Conservation (phyloP, 306 rosid genomes). For the Rosa multiflora region DNA sequence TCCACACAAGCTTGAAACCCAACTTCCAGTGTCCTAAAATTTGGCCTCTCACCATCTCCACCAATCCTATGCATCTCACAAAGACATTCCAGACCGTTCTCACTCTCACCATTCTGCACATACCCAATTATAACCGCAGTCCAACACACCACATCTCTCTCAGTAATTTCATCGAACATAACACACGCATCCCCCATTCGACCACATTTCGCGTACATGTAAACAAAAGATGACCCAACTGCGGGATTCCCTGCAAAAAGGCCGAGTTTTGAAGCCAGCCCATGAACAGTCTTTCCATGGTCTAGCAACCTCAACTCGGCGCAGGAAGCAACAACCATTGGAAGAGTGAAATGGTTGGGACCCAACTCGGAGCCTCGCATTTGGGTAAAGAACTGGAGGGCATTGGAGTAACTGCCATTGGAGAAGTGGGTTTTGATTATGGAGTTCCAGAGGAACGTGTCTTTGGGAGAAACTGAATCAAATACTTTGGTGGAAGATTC, state of each 20-base stretch:
- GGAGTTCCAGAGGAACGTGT: constrained; percentile 70
- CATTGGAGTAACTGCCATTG: constrained; percentile 34
- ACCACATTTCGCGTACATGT: constrained; percentile 55
- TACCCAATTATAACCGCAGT: constrained; percentile 65
- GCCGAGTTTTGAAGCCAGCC: constrained; percentile 50
- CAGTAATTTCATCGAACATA: constrained; percentile 61
- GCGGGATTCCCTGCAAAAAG: constrained; percentile 37
- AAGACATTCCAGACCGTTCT: constrained; percentile 61
- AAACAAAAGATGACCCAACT: constrained; percentile 67
- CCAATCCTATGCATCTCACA: constrained; percentile 64
- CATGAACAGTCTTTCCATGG: constrained; percentile 53
- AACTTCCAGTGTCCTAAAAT: constrained; percentile 64
- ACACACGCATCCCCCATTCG: constrained; percentile 37
- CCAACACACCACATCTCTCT: constrained; percentile 78
- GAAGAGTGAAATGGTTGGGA: constrained; percentile 59
- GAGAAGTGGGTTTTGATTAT: constrained; percentile 71
- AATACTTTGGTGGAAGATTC: constrained; percentile 41
- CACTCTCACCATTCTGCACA: constrained; percentile 65
- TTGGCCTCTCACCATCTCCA: constrained; percentile 48
- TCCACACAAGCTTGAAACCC: constrained; percentile 79
- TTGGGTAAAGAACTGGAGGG: constrained; percentile 44
- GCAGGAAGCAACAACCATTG: constrained; percentile 54
- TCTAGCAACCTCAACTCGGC: constrained; percentile 43
- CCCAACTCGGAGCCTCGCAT: constrained; percentile 50
- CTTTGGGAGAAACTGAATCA: constrained; percentile 44